Percentiles rank a stretch among this genome's conserved stretches.
phyloP scores from a whole-genome alignment of 2,329 filamentous ascomycete species.

The Septoria linicola region DNA sequence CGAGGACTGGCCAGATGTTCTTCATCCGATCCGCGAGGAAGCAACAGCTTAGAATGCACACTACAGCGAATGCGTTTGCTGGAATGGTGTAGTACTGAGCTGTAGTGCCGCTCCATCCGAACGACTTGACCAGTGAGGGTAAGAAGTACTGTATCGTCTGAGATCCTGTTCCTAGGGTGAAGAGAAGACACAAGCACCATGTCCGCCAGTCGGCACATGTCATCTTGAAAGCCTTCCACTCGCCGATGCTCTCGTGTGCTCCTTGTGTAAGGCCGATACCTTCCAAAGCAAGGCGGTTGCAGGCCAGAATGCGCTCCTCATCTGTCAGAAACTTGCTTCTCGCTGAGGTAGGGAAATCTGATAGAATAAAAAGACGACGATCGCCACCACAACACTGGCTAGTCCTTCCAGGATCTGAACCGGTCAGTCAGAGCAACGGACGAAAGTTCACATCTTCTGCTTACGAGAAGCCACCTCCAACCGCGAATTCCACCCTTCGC shows the following conservation, averaged over 20 bases:
- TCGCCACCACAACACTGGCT: slow-evolving; percentile 53
- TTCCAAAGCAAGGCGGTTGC: slow-evolving; percentile 46
- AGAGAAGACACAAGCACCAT: neutral
- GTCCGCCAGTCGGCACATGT: slow-evolving; percentile 4
- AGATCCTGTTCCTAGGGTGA: slow-evolving; percentile 7
- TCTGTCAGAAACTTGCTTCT: slow-evolving; percentile 18
- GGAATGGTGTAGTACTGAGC: no score
- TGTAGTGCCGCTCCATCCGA: no score
- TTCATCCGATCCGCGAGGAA: no score
- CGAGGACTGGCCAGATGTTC: no score
- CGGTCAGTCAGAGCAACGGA: no score
- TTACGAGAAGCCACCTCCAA: slow-evolving; percentile 28
- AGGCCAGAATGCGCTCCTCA: slow-evolving; percentile 39
- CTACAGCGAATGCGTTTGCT: no score
- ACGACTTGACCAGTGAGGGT: slow-evolving; percentile 6
- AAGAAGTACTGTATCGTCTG: slow-evolving; percentile 9
- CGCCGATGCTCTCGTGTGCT: slow-evolving; percentile 3
- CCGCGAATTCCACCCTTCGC: slow-evolving; percentile 43
- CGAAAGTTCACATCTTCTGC: no score
- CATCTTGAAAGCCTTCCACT: slow-evolving; percentile 11
- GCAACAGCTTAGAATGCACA: no score
- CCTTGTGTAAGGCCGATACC: slow-evolving; percentile 7
- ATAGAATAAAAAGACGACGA: slow-evolving; percentile 54
- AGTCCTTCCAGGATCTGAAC: slow-evolving; percentile 53
- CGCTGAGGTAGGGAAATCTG: slow-evolving; percentile 44